A percentile compares a stretch with the other conserved stretches of the same genome.
These are phyloP conservation scores for Trametes cingulata DNA, from an alignment of 768 basidiomycete species.

Conservation along the genomic window DNA sequence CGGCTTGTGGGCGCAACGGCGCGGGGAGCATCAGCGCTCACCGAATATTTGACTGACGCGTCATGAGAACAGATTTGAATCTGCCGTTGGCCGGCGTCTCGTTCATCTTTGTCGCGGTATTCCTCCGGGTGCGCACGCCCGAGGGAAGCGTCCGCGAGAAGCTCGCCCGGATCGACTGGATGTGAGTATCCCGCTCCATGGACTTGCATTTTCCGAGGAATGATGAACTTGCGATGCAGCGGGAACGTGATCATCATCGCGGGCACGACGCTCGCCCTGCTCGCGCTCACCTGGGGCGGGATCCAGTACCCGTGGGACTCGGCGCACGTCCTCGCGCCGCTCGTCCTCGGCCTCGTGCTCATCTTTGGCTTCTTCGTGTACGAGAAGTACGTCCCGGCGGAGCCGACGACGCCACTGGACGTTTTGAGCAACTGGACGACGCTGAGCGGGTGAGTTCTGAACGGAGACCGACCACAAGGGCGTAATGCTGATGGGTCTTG, in stretches of 20 bases:
- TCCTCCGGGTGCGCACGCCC: conserved; percentile 27
- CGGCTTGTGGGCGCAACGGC: no score
- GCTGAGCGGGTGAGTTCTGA: conserved; percentile 7
- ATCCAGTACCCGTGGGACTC: conserved; percentile 41
- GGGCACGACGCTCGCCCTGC: conserved; percentile 33
- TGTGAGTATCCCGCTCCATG: conserved; percentile 32
- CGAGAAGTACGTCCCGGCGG: conserved; percentile 5
- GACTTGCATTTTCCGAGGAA: no score
- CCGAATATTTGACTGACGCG: no score
- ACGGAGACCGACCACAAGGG: no score
- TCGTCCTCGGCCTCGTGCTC: conserved; percentile 40
- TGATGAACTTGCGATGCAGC: conserved; percentile 29
- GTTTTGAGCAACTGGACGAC: neutral
- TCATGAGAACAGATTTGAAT: conserved; percentile 33
- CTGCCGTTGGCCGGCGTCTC: conserved; percentile 29
- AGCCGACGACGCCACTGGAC: conserved; percentile 28
- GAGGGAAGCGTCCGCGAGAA: conserved; percentile 30
- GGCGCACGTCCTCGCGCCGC: conserved; percentile 39
- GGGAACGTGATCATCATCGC: conserved; percentile 39
- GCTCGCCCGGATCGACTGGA: conserved; percentile 37
- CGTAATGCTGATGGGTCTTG: neutral
- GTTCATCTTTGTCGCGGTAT: conserved; percentile 9
- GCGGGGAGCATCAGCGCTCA: neutral
- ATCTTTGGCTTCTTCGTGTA: conserved; percentile 29
- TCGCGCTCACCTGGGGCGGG: conserved; percentile 47